phyloP scores from a whole-genome alignment of 169 alveolate species.

The Plasmodium chabaudi region DNA sequence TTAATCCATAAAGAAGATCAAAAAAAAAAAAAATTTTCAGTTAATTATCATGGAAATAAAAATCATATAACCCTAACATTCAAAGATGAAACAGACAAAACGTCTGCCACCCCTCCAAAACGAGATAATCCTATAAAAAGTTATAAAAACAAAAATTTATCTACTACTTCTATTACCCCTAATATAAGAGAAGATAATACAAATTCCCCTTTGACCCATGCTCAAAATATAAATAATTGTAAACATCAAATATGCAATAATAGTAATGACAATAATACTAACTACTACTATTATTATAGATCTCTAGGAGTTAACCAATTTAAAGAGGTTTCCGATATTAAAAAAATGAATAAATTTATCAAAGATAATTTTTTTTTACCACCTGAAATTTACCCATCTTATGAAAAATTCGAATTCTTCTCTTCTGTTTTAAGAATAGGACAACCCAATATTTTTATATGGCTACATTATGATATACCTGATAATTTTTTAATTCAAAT shows the following conservation, averaged over 20 bases:
- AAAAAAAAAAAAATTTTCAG: slow-evolving; percentile 48
- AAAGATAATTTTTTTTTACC: slow-evolving; percentile 73
- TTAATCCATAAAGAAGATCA: slow-evolving; percentile 51
- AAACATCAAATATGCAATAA: neutral
- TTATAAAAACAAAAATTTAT: neutral
- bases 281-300: slow-evolving; percentile 54
- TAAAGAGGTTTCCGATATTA: slow-evolving; percentile 70
- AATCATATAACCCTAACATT: slow-evolving; percentile 9
- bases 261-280: neutral
- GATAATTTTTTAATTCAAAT: slow-evolving; percentile 73
- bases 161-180: neutral
- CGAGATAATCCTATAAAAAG: neutral
- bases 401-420: slow-evolving; percentile 43
- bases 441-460: slow-evolving; percentile 69
- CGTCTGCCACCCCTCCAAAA: too few species aligned
- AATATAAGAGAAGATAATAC: neutral
- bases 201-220: neutral
- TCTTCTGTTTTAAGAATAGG: slow-evolving; percentile 76
- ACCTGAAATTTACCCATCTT: slow-evolving; percentile 46
- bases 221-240: neutral
- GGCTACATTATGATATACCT: slow-evolving; percentile 76
- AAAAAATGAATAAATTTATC: slow-evolving; percentile 65
- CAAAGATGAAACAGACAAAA: neutral
- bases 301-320: slow-evolving; percentile 68
- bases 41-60: slow-evolving; percentile 20